A percentile compares a stretch with the other conserved stretches of the same genome.
Conservation (phyloP, 192 early-diverging fungal species). For the Dimargaris cristalligena region DNA sequence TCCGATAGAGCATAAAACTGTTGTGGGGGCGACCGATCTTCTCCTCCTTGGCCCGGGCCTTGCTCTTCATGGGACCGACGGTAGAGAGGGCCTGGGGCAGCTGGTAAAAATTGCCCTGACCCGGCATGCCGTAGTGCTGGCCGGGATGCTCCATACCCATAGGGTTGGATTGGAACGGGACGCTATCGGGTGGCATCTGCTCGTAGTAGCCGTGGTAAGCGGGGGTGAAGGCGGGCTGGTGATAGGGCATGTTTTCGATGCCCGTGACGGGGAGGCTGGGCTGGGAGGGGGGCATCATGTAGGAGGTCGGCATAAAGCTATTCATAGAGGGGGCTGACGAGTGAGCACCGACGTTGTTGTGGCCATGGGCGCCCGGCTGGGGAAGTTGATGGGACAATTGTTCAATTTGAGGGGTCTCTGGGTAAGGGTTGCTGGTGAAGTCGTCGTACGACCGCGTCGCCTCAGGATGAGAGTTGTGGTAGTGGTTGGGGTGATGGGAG, state of each 20-base stretch:
- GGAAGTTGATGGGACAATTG: not conserved
- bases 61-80: not conserved
- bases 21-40: constrained; percentile 25
- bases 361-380: not conserved
- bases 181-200: not conserved
- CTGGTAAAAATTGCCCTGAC: too few relatives aligned
- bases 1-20: constrained; percentile 35
- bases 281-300: not conserved
- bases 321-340: too few relatives aligned
- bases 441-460: not conserved
- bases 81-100: too few relatives aligned
- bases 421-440: not conserved
- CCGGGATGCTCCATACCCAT: not conserved
- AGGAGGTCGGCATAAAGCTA: not conserved
- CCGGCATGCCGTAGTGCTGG: too few relatives aligned
- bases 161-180: not conserved
- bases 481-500: not conserved
- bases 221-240: too few relatives aligned
- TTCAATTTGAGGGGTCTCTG: not conserved
- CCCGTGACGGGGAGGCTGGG: not conserved
- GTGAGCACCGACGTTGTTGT: not conserved
- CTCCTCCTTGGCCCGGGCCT: not conserved
- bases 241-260: not conserved
- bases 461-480: not conserved
- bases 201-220: not conserved